Evolutionary conservation across 2,329 filamentous ascomycete genomes (phyloP).

Genomic region (Fusarium mangiferae): DNA sequence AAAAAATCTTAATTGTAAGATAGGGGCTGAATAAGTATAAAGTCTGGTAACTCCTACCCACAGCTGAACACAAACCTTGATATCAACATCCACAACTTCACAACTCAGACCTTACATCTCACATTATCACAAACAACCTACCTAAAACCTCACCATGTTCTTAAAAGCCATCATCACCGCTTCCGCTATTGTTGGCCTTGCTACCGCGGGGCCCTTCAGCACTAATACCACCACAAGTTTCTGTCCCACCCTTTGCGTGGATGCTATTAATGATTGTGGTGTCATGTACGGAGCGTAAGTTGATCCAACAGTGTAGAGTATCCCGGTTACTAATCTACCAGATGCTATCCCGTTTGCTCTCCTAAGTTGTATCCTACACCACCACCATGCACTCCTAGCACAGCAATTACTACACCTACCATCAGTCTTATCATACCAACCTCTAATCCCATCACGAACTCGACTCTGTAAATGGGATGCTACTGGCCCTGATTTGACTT

Average conservation of each 20-base stretch:
- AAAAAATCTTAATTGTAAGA: neutral
- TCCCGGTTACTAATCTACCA: slow-evolving; percentile 16
- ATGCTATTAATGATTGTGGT: slow-evolving; percentile 44
- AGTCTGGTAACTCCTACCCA: neutral
- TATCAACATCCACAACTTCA: neutral
- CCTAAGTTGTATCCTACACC: slow-evolving; percentile 35
- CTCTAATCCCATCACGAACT: neutral
- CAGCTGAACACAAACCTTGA: neutral
- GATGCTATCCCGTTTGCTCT: slow-evolving; percentile 47
- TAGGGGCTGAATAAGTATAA: neutral
- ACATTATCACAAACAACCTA: neutral
- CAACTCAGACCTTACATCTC: neutral
- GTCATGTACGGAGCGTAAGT: slow-evolving; percentile 44
- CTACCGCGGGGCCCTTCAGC: slow-evolving; percentile 3
- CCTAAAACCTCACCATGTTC: slow-evolving; percentile 14
- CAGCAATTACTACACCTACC: neutral
- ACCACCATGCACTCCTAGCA: slow-evolving; percentile 36
- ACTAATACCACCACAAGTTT: neutral
- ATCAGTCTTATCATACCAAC: neutral
- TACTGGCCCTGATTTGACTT: neutral
- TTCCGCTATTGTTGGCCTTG: slow-evolving; percentile 19
- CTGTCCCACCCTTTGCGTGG: slow-evolving; percentile 40
- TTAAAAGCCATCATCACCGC: slow-evolving; percentile 11
- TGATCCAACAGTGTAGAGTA: accelerated
- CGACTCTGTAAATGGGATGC: neutral